These are phyloP conservation scores for Xanthoconium purpureum DNA, from an alignment of 768 basidiomycete species.

Conservation along the genomic window DNA sequence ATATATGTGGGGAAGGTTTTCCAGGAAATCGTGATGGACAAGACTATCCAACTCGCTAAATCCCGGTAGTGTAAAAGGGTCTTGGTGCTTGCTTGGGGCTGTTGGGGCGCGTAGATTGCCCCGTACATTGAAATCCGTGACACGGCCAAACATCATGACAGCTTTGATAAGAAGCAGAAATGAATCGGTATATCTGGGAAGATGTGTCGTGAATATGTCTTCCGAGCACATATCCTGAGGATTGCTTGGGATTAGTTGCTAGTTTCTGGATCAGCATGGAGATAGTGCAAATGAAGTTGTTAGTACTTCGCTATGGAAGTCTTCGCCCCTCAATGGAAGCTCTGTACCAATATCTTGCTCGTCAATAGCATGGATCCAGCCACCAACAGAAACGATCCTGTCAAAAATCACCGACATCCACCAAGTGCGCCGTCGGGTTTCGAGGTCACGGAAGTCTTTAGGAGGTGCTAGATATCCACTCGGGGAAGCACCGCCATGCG, in stretches of 20 bases:
- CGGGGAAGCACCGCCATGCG: conserved; percentile 62
- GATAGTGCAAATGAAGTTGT: background rate
- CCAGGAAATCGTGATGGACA: conserved; percentile 63
- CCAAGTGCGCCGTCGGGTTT: conserved; percentile 80
- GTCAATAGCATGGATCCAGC: conserved; percentile 84
- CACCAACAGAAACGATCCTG: conserved; percentile 75
- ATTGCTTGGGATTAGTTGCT: conserved; percentile 66
- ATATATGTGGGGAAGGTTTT: conserved; percentile 65
- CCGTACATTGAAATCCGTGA: conserved; percentile 83
- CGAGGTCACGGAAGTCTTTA: conserved; percentile 69
- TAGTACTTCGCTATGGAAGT: conserved; percentile 73
- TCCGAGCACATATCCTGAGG: conserved; percentile 67
- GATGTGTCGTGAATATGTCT: conserved; percentile 68
- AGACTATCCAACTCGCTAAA: conserved; percentile 71
- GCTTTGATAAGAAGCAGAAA: conserved; percentile 80
- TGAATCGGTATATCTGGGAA: conserved; percentile 76
- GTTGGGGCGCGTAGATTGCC: conserved; percentile 65
- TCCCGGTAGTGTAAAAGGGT: conserved; percentile 63
- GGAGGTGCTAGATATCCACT: conserved; percentile 81
- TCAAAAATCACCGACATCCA: conserved; percentile 91
- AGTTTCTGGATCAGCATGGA: conserved; percentile 11
- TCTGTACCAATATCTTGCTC: conserved; percentile 85
- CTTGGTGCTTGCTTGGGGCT: conserved; percentile 66
- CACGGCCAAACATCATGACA: conserved; percentile 79
- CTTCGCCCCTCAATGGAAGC: conserved; percentile 67